Conservation (phyloP, 306 rosid species). For the Rosa multiflora region DNA sequence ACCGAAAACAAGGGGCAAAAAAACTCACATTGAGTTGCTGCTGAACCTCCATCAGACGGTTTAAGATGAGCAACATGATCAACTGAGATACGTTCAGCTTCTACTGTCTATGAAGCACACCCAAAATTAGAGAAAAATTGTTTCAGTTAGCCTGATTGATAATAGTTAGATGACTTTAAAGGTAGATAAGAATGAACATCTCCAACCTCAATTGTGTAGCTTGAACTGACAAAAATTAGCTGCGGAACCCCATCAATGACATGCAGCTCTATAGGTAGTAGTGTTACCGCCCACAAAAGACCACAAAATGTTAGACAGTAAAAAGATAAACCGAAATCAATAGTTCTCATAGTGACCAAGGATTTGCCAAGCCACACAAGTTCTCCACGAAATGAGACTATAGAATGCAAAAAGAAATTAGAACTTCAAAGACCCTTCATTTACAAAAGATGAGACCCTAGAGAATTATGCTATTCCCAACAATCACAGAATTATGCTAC, state of each 20-base stretch:
- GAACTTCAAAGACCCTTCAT: neutral
- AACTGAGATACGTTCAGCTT: constrained; percentile 96
- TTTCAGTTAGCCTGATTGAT: constrained; percentile 7
- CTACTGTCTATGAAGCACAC: constrained; percentile 67
- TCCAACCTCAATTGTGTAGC: constrained; percentile 92
- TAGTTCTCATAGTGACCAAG: neutral
- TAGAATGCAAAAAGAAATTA: neutral
- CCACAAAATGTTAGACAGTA: constrained; percentile 19
- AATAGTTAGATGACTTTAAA: neutral
- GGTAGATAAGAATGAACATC: constrained; percentile 12
- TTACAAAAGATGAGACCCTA: neutral
- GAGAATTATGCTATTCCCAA: neutral
- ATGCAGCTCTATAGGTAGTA: constrained; percentile 72
- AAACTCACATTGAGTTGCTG: constrained; percentile 83
- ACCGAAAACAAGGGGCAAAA: neutral
- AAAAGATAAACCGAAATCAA: neutral
- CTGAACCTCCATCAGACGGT: constrained; percentile 99
- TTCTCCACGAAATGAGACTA: neutral
- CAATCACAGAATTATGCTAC: neutral
- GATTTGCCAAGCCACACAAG: neutral
- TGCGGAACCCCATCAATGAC: constrained; percentile 94
- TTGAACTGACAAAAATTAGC: constrained; percentile 82
- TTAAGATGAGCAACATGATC: constrained; percentile 98
- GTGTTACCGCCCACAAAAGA: constrained; percentile 28
- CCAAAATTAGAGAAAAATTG: neutral